phyloP scores from a whole-genome alignment of 768 basidiomycete species.

The Tulasnella sp. region DNA sequence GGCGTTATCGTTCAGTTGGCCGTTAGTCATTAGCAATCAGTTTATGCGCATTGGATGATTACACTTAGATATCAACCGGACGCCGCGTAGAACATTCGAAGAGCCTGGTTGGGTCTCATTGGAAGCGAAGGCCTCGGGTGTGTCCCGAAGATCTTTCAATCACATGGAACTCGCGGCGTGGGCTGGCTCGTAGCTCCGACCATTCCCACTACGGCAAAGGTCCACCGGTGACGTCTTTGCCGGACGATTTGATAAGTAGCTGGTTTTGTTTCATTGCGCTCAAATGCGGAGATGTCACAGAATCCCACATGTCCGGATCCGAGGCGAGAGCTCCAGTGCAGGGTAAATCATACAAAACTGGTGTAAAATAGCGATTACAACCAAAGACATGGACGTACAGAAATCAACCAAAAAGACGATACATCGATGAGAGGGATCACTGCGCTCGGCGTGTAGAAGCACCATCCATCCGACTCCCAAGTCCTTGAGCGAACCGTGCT shows the following conservation, averaged over 20 bases:
- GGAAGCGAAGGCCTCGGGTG: too few species aligned
- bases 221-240: slow-evolving; percentile 1
- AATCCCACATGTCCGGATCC: too few species aligned
- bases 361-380: background rate
- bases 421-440: background rate
- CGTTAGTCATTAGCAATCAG: background rate
- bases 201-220: background rate
- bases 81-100: background rate
- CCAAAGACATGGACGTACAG: background rate
- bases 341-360: too few species aligned
- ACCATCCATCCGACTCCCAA: slow-evolving; percentile 50
- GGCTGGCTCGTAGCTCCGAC: background rate
- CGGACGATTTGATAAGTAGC: background rate
- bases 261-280: too few species aligned
- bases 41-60: background rate
- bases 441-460: slow-evolving; percentile 7
- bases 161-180: background rate
- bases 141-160: background rate
- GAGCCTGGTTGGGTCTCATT: background rate
- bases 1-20: too few species aligned
- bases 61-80: background rate
- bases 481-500: slow-evolving; percentile 78
- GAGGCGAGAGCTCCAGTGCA: too few species aligned
- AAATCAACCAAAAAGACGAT: background rate
- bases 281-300: too few species aligned